Evolutionary conservation across 371 early-diverging fungal species (phyloP), one percentile per base, ranked within the genome.

Genomic region (Scutellospora calospora): DNA sequence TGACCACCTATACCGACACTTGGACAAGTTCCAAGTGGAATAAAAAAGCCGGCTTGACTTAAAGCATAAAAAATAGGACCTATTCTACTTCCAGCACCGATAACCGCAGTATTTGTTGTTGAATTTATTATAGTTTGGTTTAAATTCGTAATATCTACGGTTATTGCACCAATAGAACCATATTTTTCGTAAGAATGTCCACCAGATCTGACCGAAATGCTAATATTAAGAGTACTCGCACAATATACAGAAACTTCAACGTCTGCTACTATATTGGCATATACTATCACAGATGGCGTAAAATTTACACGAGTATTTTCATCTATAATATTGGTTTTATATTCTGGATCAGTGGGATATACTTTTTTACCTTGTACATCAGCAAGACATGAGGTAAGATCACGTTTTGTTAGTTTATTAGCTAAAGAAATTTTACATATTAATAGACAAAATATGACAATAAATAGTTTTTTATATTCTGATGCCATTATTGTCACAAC

Each of bases 111-210:
- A 25, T 35, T 31, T 0, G 76, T 69, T 12, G 52, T 71, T 29
- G 78, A 38, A 55, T 81, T 81, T 22, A 87, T 54, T 4, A 52
- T 52, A n/a, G 81, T 59, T 22, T 80, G 52, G 22, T 82, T 76
- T 54, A 87, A 57, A 11, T 79, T 82, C 3, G 75, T 25, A 20
- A 87, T 72, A 80, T 87, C 87, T 49, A 87, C 55, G 14, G 86
- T 82, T 52, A 86, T 33, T 18, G 81, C 76, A 29, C 83, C 85
- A 60, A 84, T 84, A 4, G 78, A 75, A 11, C 65, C 73, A 62
- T 86, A 87, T n/a, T 85, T 85, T 62, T 87, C 87, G 66, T 84
- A 87, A 12, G 84, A 84, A 65, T 87, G 87, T 11, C 69, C 69
- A 20, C 86, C 86, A 2, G 85, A 86, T 8, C 86, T 82, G 1